Base-by-base conservation (phyloP, 2,329 filamentous ascomycete species). In the Colletotrichum musicola region DNA sequence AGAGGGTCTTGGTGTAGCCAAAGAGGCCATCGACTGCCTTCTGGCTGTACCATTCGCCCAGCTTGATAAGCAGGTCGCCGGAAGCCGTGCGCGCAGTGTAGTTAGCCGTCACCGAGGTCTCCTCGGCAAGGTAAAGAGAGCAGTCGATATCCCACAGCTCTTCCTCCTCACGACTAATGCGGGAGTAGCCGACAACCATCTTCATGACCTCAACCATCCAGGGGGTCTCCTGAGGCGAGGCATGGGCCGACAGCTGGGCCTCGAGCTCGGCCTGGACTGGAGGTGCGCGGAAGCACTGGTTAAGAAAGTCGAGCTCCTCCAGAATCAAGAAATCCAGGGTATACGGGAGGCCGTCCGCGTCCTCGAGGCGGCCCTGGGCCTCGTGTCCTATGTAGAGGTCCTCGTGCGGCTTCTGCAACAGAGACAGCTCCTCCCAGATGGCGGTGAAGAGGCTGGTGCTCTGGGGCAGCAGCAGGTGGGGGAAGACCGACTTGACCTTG, bases 121-220 rank as follows among this genome's bases (percentile, higher is more conserved):
- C 95, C 80, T 99, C 96, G 1, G 94, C 95, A 54, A 99, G 86
- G 80, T 97, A 99, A 2, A 99, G 88, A 67, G 97, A 98, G 73
- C 97, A 92, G 79, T 99, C 96, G 71, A 98, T 94, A 74, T 98
- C 94, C 96, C 96, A 99, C 10, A 99, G 82, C 7, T 93, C 94
- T 81, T 98, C 94, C 76, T 98, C 96, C 78, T 99, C 96, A 30
- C 89, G 90, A 2, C 93, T 95, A 74, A 99, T 97, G 72, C 95
- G 93, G 13, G 94, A 92, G 80, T 97, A 98, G 1, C 90, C 89
- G 20, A 94, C 90, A 10, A 94, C 89, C 72, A 98, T 87, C 77
- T 92, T 93, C 89, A 98, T 92, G 20, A 98, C 90, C 75, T 97
- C 93, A 40, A 92, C 86, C 72, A 98, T 87, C 95, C 95, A 98